A percentile compares a stretch with the other conserved stretches of the same genome.
Conservation (phyloP, 805 yeast genomes). For the Ogataea pignaliae region DNA sequence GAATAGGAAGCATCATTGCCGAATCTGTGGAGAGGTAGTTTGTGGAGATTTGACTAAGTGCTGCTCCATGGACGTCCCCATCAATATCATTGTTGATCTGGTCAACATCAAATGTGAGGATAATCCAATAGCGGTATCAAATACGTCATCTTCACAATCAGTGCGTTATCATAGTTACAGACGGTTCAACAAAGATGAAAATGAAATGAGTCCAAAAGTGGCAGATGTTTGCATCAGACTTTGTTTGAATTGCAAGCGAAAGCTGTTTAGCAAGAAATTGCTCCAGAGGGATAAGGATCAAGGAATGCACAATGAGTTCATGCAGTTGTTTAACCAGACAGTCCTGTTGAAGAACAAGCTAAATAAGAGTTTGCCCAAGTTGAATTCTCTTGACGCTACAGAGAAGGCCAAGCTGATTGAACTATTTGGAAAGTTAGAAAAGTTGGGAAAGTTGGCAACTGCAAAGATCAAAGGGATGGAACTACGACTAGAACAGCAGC, state of each 20-base stretch:
- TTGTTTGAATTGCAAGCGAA: conserved; percentile 66
- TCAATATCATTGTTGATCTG: conserved; percentile 36
- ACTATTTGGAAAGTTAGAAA: conserved; percentile 48
- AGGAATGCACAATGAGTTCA: conserved; percentile 28
- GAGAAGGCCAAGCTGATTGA: conserved; percentile 43
- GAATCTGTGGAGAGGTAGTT: conserved; percentile 79
- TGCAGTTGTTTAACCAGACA: conserved; percentile 34
- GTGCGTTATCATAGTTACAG: no score
- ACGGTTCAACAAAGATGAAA: background rate
- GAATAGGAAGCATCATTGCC: conserved; percentile 82
- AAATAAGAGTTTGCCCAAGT: conserved; percentile 12
- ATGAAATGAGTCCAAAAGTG: conserved; percentile 3
- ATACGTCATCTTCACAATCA: no score
- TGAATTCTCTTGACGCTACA: conserved; percentile 26
- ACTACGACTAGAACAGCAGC: conserved; percentile 16
- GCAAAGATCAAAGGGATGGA: conserved; percentile 24
- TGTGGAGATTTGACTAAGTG: conserved; percentile 61
- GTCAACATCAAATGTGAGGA: conserved; percentile 24
- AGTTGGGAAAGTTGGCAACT: conserved; percentile 39
- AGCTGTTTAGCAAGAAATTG: conserved; percentile 53
- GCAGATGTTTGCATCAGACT: conserved; percentile 43
- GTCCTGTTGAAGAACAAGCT: conserved; percentile 19
- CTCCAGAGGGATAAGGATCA: conserved; percentile 37
- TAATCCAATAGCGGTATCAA: background rate
- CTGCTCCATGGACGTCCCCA: conserved; percentile 74